Base-by-base conservation (phyloP, 2,329 filamentous ascomycete genomes). In the Aspergillus phoenicis region DNA sequence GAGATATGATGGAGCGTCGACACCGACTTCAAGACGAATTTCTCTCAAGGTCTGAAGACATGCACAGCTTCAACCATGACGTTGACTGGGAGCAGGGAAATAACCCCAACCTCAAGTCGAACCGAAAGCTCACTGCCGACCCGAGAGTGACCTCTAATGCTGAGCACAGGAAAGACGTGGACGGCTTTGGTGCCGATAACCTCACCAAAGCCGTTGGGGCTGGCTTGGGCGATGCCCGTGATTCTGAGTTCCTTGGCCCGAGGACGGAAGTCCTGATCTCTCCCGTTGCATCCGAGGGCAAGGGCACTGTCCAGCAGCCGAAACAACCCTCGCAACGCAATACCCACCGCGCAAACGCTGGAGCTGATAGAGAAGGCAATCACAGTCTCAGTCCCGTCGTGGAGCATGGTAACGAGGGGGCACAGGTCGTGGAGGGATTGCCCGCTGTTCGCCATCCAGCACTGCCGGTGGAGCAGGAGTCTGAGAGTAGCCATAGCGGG, bases 401-500 rank as follows among this genome's bases (percentile, higher is more conserved):
- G 11, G 57, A 63, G 41, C 64, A 68, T 39, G 69, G 66, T 28
- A 56, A 61, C 20, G 68, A 70, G 41, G 38, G 61, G 24, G 67
- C 60, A 38, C 62, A 60, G 59, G 54, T 66, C 74, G 52, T 69
- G 4, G 70, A 72, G 60, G 67, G 64, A 11, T 59, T 64, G 15
- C 49, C 66, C 8, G 55, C 65, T 36, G 64, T 68, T n/a, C 71
- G 91, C 71, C 81, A 93, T 8, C 89, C 91, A 13, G 82, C 87
- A 2, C 79, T 95, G 4, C 91, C 91, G 4, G 71, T 84, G 3
- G 80, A 82, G 13, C 91, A 93, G 68, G 93, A 97, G 69, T 90
- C 88, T 5, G 93, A 96, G 70, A 94, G 92, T 70, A 95, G 93
- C 70, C 89, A 90, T 33, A 91, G 90, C 0, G 90, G 91, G 20